These are phyloP conservation scores for Verticillium nonalfalfae DNA, from an alignment of 2,329 filamentous ascomycete genomes.

Conservation along the genomic window DNA sequence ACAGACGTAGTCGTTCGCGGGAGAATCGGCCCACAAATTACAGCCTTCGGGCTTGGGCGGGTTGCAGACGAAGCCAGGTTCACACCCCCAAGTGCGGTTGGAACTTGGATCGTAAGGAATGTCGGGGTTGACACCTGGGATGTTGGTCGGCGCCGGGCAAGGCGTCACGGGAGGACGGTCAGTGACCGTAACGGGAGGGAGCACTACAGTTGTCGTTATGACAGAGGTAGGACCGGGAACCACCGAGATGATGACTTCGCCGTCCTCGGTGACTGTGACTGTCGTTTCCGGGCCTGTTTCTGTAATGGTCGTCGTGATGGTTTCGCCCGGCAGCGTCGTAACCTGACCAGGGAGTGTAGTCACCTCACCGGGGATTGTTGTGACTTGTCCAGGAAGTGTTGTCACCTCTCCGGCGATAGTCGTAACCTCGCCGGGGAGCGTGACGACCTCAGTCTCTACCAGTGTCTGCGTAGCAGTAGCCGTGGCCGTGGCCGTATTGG, in stretches of 20 bases:
- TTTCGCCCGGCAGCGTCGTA: slow-evolving; percentile 18
- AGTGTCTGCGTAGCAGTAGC: not conserved
- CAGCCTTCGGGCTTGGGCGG: slow-evolving; percentile 42
- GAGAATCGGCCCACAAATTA: slow-evolving; percentile 43
- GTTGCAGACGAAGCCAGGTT: slow-evolving; percentile 45
- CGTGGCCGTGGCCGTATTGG: slow-evolving; percentile 5
- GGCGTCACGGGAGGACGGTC: slow-evolving; percentile 23
- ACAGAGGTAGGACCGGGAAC: slow-evolving; percentile 15
- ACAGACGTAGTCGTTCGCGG: slow-evolving; percentile 40
- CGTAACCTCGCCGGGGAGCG: not conserved
- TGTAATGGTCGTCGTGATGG: slow-evolving; percentile 24
- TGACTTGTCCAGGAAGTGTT: slow-evolving; percentile 14
- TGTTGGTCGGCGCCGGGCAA: slow-evolving; percentile 39
- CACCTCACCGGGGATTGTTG: slow-evolving; percentile 6
- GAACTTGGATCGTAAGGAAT: slow-evolving; percentile 25
- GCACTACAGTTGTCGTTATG: slow-evolving; percentile 11
- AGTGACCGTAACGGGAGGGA: slow-evolving; percentile 19
- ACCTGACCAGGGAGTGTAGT: slow-evolving; percentile 11
- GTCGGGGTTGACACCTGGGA: slow-evolving; percentile 10
- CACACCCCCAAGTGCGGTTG: slow-evolving; percentile 46
- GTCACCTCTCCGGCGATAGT: slow-evolving; percentile 11
- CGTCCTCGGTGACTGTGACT: slow-evolving; percentile 22
- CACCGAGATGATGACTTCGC: slow-evolving; percentile 19
- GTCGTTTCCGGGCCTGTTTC: slow-evolving; percentile 19
- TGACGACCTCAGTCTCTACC: not conserved